Percentiles rank a stretch among this genome's conserved stretches.
These are phyloP conservation scores for Aquilaria yunnanensis DNA, from an alignment of 345 rosid species.

Conservation along the genomic window DNA sequence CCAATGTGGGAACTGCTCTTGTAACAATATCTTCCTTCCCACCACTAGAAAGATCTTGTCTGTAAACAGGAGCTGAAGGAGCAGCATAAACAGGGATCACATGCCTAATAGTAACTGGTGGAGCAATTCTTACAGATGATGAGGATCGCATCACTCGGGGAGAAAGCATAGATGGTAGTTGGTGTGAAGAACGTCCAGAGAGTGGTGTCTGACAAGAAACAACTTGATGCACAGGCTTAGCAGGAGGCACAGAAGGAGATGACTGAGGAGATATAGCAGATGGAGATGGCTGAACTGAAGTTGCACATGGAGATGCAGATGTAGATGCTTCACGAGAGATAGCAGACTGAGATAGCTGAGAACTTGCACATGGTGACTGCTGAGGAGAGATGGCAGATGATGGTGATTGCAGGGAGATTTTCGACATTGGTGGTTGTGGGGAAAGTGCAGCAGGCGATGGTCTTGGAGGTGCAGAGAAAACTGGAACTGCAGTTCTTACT, in stretches of 20 bases:
- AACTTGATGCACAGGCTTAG: constrained; percentile 24
- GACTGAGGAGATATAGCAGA: not conserved
- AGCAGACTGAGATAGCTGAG: constrained; percentile 31
- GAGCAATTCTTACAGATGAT: constrained; percentile 39
- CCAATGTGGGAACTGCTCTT: constrained; percentile 9
- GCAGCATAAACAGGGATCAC: constrained; percentile 66
- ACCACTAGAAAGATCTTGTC: constrained; percentile 29
- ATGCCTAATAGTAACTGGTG: constrained; percentile 74
- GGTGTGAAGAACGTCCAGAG: constrained; percentile 22
- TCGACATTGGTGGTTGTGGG: constrained; percentile 19
- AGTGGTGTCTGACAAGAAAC: constrained; percentile 33
- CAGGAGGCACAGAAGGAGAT: constrained; percentile 26
- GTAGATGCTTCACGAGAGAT: constrained; percentile 9
- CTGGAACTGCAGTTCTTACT: constrained; percentile 69
- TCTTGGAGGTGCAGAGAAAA: constrained; percentile 79
- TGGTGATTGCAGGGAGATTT: constrained; percentile 25
- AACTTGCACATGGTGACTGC: constrained; percentile 22
- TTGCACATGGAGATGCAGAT: not conserved
- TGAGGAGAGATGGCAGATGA: constrained; percentile 29
- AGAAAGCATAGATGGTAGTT: too few species aligned
- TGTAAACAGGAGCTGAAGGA: constrained; percentile 36
- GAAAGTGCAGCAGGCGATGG: constrained; percentile 34
- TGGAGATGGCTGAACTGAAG: too few species aligned
- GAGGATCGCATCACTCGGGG: constrained; percentile 28
- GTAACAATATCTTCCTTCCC: constrained; percentile 28